Evolutionary conservation across 176 grass and related monocot species (phyloP).

Genomic region (Dactylis glomerata): DNA sequence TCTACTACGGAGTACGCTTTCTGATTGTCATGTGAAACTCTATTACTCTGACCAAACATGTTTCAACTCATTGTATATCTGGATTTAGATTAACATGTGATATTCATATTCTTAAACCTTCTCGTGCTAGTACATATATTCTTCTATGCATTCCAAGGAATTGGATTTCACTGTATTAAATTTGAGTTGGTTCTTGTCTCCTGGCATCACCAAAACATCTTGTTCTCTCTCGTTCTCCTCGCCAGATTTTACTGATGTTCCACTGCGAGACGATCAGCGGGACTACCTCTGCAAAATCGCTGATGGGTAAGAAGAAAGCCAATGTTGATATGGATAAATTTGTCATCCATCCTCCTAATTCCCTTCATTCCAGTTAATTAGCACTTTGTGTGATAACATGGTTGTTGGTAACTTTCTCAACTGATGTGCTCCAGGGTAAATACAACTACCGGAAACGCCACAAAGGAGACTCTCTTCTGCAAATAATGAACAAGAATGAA

Average conservation of each 20-base stretch:
- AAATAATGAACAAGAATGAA: conserved; percentile 15
- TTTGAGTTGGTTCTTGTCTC: background rate
- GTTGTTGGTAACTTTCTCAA: background rate
- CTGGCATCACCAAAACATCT: background rate
- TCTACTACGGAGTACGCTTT: no score
- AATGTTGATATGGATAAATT: background rate
- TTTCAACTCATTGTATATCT: no score
- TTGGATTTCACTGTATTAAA: no score
- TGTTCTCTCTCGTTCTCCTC: background rate
- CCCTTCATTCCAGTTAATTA: background rate
- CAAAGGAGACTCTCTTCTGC: conserved; percentile 77
- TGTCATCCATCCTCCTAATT: background rate
- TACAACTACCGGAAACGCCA: conserved; percentile 68
- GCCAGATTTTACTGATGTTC: conserved; percentile 81
- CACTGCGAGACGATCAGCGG: conserved; percentile 75
- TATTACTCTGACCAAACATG: background rate
- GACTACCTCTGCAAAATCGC: conserved; percentile 82
- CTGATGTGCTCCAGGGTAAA: conserved; percentile 55
- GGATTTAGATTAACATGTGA: background rate
- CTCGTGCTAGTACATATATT: no score
- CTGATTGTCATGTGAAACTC: background rate
- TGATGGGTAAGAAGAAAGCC: conserved; percentile 54
- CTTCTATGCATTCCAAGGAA: no score
- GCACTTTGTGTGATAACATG: background rate
- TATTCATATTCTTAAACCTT: background rate